Conservation (phyloP, 2,329 filamentous ascomycete species). For the Trichoderma sp. region DNA sequence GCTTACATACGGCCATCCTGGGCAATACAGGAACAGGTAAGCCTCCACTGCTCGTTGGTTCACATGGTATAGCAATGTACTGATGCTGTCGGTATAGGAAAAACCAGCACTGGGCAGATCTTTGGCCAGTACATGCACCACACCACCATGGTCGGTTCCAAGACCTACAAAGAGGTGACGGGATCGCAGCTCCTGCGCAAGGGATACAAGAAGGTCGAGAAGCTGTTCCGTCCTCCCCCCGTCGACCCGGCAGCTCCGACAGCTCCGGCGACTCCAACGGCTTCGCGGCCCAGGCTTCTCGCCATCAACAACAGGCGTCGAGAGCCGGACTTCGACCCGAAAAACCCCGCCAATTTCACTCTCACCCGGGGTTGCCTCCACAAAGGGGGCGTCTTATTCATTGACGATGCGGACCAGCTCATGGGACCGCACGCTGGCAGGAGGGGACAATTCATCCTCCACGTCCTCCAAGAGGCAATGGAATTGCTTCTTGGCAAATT, state of each 20-base stretch:
- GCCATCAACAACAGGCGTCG: background rate
- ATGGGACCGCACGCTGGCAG: background rate
- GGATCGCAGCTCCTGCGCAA: slow-evolving; percentile 12
- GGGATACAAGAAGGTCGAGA: slow-evolving; percentile 3
- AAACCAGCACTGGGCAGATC: slow-evolving; percentile 5
- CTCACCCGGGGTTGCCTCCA: background rate
- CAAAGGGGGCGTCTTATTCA: slow-evolving; percentile 6
- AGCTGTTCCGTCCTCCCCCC: background rate
- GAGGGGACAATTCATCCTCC: background rate
- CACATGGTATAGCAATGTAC: background rate
- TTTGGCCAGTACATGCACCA: slow-evolving; percentile 2
- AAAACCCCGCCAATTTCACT: background rate
- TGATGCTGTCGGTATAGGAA: background rate
- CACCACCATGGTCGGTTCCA: slow-evolving; percentile 1
- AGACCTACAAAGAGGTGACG: slow-evolving; percentile 6
- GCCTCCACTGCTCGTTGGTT: background rate
- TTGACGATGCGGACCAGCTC: slow-evolving; percentile 17
- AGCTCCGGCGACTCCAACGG: too few species aligned
- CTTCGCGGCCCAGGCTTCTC: background rate
- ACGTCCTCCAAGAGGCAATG: slow-evolving; percentile 7
- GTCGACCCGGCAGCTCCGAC: too few species aligned
- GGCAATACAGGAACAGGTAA: slow-evolving; percentile 20
- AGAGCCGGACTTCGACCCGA: background rate
- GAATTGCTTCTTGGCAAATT: background rate
- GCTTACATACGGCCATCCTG: slow-evolving; percentile 1